phyloP scores from a whole-genome alignment of 1,139 yeast species.

The Saccharomycopsis hybrid region DNA sequence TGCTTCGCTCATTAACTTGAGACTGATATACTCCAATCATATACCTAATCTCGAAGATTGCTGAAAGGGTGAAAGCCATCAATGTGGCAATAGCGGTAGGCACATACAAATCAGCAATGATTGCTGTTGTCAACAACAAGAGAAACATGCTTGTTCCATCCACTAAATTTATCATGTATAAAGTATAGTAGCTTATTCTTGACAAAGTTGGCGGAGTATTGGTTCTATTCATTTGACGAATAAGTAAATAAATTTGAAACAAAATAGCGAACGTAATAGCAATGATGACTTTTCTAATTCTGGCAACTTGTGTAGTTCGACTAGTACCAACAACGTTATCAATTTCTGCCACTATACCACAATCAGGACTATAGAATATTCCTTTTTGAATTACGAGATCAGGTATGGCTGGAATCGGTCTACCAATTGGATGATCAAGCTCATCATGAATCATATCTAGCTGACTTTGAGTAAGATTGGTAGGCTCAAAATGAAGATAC shows the following conservation, averaged over 20 bases:
- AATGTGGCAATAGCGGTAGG: slow-evolving; percentile 68
- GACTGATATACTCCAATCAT: slow-evolving; percentile 62
- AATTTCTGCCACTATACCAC: slow-evolving; percentile 55
- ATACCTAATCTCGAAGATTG: slow-evolving; percentile 73
- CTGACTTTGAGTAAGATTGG: slow-evolving; percentile 42
- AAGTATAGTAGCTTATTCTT: slow-evolving; percentile 58
- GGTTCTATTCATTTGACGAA: slow-evolving; percentile 62
- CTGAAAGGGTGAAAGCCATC: slow-evolving; percentile 60
- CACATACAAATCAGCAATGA: slow-evolving; percentile 51
- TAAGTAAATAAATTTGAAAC: slow-evolving; percentile 44
- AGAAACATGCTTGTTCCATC: slow-evolving; percentile 67
- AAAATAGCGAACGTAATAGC: slow-evolving; percentile 45
- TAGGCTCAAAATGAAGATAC: slow-evolving; percentile 54
- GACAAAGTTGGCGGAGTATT: slow-evolving; percentile 77
- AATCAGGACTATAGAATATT: slow-evolving; percentile 79
- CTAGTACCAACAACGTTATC: slow-evolving; percentile 32
- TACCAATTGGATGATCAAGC: slow-evolving; percentile 61
- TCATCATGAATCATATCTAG: slow-evolving; percentile 65
- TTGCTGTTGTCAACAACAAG: slow-evolving; percentile 52
- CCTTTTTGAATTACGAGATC: slow-evolving; percentile 46
- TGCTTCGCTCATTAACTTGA: slow-evolving; percentile 67
- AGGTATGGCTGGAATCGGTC: slow-evolving; percentile 63
- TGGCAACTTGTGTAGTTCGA: slow-evolving; percentile 25
- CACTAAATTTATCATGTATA: slow-evolving; percentile 47
- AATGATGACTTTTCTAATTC: slow-evolving; percentile 40